Conservation (phyloP, 2,329 filamentous ascomycete species). For the Alternaria atra region DNA sequence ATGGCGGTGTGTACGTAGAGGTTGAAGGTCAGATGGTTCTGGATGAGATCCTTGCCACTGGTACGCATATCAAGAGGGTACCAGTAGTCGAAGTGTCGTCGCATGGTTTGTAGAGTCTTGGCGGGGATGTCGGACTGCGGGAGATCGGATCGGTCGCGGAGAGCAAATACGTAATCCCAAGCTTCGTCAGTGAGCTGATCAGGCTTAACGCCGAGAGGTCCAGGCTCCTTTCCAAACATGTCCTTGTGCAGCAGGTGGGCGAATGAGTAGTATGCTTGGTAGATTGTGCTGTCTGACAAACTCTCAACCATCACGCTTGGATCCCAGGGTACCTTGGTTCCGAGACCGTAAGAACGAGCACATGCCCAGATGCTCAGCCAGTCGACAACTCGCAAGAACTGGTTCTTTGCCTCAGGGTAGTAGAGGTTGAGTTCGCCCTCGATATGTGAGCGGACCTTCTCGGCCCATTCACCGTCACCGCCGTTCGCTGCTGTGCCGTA, state of each 20-base stretch:
- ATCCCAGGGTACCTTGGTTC: conserved; percentile 95
- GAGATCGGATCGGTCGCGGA: conserved; percentile 74
- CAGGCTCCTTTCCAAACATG: conserved; percentile 74
- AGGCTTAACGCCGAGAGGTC: conserved; percentile 64
- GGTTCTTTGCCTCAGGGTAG: conserved; percentile 64
- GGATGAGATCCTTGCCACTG: conserved; percentile 76
- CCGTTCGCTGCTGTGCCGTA: conserved; percentile 75
- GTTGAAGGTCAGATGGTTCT: conserved; percentile 95
- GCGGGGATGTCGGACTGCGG: conserved; percentile 76
- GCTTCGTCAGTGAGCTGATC: conserved; percentile 95
- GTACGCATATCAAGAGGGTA: conserved; percentile 90
- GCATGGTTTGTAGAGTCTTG: conserved; percentile 78
- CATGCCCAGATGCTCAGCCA: conserved; percentile 93
- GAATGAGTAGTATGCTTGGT: conserved; percentile 77
- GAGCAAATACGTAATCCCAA: conserved; percentile 94
- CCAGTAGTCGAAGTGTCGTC: conserved; percentile 94
- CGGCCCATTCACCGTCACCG: conserved; percentile 79
- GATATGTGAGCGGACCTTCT: conserved; percentile 62
- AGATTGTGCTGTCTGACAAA: conserved; percentile 90
- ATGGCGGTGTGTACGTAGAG: conserved; percentile 92
- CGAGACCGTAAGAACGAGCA: conserved; percentile 87
- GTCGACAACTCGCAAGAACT: conserved; percentile 82
- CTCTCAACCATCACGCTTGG: conserved; percentile 88
- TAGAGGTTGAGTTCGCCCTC: conserved; percentile 78
- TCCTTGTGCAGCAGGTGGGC: conserved; percentile 78